These are phyloP conservation scores for Soucietia sequanensis DNA, from an alignment of 805 yeast genomes.

Conservation along the genomic window DNA sequence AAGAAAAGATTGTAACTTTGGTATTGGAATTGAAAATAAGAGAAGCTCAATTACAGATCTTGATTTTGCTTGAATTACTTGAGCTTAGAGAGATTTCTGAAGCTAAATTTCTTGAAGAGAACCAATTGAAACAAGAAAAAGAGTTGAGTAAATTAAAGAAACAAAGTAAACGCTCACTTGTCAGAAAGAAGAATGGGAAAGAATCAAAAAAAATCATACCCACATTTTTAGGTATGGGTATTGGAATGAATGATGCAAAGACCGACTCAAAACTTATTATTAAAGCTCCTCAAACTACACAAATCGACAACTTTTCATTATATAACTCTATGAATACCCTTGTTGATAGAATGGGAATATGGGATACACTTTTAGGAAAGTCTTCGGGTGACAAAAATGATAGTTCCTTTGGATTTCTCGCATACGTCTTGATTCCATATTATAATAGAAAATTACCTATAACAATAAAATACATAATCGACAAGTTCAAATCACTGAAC, in stretches of 20 bases:
- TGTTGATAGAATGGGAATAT: conserved; percentile 52
- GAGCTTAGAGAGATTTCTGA: conserved; percentile 33
- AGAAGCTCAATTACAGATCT: conserved; percentile 56
- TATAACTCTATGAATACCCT: conserved; percentile 38
- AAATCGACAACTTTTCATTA: conserved; percentile 15
- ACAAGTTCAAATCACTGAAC: conserved; percentile 48
- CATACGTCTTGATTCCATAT: conserved; percentile 53
- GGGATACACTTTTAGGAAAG: conserved; percentile 48
- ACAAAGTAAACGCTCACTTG: conserved; percentile 19
- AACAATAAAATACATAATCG: conserved; percentile 44
- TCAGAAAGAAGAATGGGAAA: conserved; percentile 13
- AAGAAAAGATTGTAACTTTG: conserved; percentile 24
- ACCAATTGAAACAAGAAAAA: conserved; percentile 27
- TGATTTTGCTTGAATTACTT: conserved; percentile 48
- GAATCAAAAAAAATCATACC: conserved; percentile 31
- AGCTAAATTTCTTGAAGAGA: conserved; percentile 26
- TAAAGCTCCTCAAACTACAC: conserved; percentile 19
- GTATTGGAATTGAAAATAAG: conserved; percentile 46
- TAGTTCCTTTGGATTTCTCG: conserved; percentile 47
- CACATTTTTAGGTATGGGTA: conserved; percentile 44
- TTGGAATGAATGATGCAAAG: conserved; percentile 8
- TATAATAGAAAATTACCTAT: conserved; percentile 49
- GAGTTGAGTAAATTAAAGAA: conserved; percentile 17
- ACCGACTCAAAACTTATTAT: not conserved
- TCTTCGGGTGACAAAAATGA: conserved; percentile 31